Base-by-base conservation (phyloP, 1,284 basidiomycete genomes). In the Ganoderma lingzhi region DNA sequence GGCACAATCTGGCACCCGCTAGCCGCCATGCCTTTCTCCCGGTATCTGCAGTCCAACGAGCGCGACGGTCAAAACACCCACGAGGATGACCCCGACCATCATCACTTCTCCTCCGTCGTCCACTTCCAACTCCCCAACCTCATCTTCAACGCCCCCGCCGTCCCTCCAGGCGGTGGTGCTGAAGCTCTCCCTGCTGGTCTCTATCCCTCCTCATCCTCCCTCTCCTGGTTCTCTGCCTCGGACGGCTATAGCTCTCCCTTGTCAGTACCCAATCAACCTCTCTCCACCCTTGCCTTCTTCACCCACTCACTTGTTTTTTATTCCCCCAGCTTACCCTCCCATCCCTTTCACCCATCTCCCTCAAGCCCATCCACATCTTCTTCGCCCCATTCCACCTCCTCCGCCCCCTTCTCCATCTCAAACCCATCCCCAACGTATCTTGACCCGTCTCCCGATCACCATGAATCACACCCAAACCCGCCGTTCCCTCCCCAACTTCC, bases 151-250 rank as follows among this genome's bases (percentile, higher is more conserved):
- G 81, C 85, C 0, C 88, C 90, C 15, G 84, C 86, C 9, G 83
- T 93, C 35, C 89, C 89, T 2, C 87, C 85, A 5, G 91, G 90
- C n/a, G 91, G 91, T 44, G 91, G 92, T 59, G 91, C 88, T 14
- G 92, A 93, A 77, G 87, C 90, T 12, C 76, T 92, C 19, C 86
- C 88, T 1, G 80, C 83, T 8, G 82, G 85, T 48, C 78, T 87
- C 65, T 78, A 86, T 51, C 79, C 78, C 51, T 75, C 76, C 71
- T 64, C 80, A 68, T 72, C 78, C 69, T 74, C 80, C 15, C 71
- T 80, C 55, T 76, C 78, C 65, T 83, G 83, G n/a, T 75, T 82
- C 12, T 90, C 89, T 88, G 82, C 87, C 62, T 70, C 80, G 14
- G 86, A 86, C 69, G 83, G 76, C 75, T 78, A 70, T 71, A 70